Conservation (phyloP, 257 asterid species). For the Apocynum venetum region DNA sequence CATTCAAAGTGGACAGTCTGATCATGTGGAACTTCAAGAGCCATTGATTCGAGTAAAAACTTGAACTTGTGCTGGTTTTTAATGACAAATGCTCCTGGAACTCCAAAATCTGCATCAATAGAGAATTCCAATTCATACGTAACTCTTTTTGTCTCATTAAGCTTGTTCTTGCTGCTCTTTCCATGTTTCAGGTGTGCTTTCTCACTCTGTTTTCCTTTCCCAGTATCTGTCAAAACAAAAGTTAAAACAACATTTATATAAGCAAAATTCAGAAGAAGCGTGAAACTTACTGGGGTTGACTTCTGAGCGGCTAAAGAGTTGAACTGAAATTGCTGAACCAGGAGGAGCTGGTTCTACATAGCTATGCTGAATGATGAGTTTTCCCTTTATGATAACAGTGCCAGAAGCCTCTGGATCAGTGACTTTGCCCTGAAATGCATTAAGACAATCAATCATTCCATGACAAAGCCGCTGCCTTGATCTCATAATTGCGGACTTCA, state of each 20-base stretch:
- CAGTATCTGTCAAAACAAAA: slow-evolving; percentile 17
- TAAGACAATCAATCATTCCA: slow-evolving; percentile 22
- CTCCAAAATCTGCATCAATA: slow-evolving; percentile 29
- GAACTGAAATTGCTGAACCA: slow-evolving; percentile 32
- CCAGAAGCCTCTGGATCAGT: background rate
- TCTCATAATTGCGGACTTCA: background rate
- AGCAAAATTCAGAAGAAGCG: background rate
- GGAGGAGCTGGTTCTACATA: slow-evolving; percentile 24
- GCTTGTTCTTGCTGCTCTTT: slow-evolving; percentile 18
- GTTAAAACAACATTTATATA: background rate
- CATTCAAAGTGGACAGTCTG: slow-evolving; percentile 32
- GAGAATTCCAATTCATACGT: slow-evolving; percentile 24
- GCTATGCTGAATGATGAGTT: slow-evolving; percentile 28
- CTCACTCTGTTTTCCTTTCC: slow-evolving; percentile 28
- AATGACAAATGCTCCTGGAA: slow-evolving; percentile 36
- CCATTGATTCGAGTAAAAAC: slow-evolving; percentile 32
- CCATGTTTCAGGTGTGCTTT: slow-evolving; percentile 25
- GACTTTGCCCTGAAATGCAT: slow-evolving; percentile 16
- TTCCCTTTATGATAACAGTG: slow-evolving; percentile 23
- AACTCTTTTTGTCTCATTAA: background rate
- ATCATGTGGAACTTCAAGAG: slow-evolving; percentile 23
- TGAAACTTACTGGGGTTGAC: slow-evolving; percentile 31
- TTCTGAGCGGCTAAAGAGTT: slow-evolving; percentile 30
- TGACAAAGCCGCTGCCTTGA: slow-evolving; percentile 10
- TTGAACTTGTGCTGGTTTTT: slow-evolving; percentile 31